phyloP scores from a whole-genome alignment of 2,329 filamentous ascomycete genomes.

The Cryoendolithus antarcticus region DNA sequence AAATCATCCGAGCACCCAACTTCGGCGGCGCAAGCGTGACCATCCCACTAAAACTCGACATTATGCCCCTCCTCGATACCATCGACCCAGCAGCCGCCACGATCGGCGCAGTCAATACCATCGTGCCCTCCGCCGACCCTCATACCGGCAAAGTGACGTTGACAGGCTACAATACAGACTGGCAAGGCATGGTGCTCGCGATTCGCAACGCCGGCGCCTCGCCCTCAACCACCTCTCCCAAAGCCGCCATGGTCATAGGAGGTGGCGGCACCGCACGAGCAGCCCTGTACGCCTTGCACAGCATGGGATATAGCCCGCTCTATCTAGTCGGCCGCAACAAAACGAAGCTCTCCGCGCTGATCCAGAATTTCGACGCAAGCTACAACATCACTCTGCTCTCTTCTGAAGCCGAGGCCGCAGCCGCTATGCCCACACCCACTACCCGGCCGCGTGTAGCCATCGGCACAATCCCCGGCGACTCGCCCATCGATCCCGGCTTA shows the following conservation, averaged over 20 bases:
- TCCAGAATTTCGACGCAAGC: slow-evolving; percentile 56
- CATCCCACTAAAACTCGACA: slow-evolving; percentile 84
- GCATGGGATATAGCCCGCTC: slow-evolving; percentile 72
- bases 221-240: slow-evolving; percentile 18
- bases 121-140: slow-evolving; percentile 37
- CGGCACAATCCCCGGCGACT: slow-evolving; percentile 82
- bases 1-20: slow-evolving; percentile 54
- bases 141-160: slow-evolving; percentile 29
- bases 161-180: slow-evolving; percentile 92
- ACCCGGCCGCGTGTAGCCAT: slow-evolving; percentile 59
- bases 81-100: slow-evolving; percentile 64
- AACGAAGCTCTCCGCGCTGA: slow-evolving; percentile 55
- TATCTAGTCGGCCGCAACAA: slow-evolving; percentile 73
- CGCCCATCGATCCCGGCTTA: slow-evolving; percentile 63
- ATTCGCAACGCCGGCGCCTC: slow-evolving; percentile 55
- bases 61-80: slow-evolving; percentile 69
- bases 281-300: slow-evolving; percentile 76
- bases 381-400: slow-evolving; percentile 59
- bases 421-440: slow-evolving; percentile 28
- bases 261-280: slow-evolving; percentile 86
- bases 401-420: slow-evolving; percentile 36
- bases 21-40: slow-evolving; percentile 95
- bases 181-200: slow-evolving; percentile 77
- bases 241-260: slow-evolving; percentile 69
- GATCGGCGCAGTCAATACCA: slow-evolving; percentile 92